These are phyloP conservation scores for Syzygium oleosum DNA, from an alignment of 345 rosid species.

Conservation along the genomic window DNA sequence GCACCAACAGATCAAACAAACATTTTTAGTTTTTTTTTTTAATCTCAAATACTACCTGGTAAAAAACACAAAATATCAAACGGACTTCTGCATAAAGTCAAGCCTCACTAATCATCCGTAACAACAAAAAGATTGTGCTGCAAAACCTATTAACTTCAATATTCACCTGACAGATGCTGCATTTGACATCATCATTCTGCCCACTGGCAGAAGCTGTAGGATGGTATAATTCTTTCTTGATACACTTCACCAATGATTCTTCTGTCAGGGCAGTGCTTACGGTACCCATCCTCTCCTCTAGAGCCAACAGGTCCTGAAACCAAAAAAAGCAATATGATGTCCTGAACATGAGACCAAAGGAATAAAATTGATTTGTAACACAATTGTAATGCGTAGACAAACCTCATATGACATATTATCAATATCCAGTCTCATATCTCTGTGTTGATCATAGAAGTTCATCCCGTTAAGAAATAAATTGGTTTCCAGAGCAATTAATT, in stretches of 20 bases:
- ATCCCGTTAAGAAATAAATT: conserved; percentile 62
- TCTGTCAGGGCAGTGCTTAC: conserved; percentile 94
- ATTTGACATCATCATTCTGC: conserved; percentile 50
- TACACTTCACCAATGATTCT: conserved; percentile 65
- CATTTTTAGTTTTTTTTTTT: neutral
- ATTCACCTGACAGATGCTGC: conserved; percentile 91
- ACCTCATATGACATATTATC: conserved; percentile 99
- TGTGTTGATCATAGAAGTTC: conserved; percentile 74
- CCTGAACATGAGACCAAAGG: neutral
- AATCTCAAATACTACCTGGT: neutral
- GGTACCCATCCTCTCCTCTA: conserved; percentile 91
- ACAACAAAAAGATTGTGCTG: neutral
- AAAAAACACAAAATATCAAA: neutral
- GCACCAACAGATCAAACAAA: neutral
- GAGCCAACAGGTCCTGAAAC: conserved; percentile 78
- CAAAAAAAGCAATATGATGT: neutral
- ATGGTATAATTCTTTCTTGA: conserved; percentile 48
- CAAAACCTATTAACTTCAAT: neutral
- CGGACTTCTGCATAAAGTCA: neutral
- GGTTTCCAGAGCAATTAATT: conserved; percentile 76
- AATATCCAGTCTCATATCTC: conserved; percentile 94
- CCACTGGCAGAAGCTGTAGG: conserved; percentile 12
- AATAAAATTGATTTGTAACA: neutral
- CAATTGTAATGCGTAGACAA: neutral
- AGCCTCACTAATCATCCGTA: neutral